These are phyloP conservation scores for Jamesozyma jinghongensis DNA, from an alignment of 805 yeast species.

Conservation along the genomic window DNA sequence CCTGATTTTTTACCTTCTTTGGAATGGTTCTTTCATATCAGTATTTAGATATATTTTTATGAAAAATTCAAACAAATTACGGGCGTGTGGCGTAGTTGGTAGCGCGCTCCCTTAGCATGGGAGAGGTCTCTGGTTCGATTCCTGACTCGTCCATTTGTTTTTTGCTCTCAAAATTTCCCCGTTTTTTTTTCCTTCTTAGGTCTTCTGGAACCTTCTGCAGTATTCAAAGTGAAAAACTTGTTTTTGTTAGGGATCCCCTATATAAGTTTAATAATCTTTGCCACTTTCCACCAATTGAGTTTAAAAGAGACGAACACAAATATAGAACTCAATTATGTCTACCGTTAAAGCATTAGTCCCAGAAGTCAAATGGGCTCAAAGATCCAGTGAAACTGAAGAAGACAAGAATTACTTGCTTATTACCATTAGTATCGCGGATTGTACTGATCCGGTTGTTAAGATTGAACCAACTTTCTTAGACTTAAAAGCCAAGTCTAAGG, in stretches of 20 bases:
- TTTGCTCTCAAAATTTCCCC: background rate
- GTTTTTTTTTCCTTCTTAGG: background rate
- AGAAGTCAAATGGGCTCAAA: conserved; percentile 90
- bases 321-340: conserved; percentile 1
- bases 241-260: background rate
- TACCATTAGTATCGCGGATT: conserved; percentile 67
- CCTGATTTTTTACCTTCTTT: no score
- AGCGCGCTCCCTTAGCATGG: conserved; percentile 77
- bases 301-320: background rate
- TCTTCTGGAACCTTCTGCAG: conserved; percentile 1
- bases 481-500: conserved; percentile 35
- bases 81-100: conserved; percentile 82
- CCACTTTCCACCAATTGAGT: background rate
- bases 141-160: conserved; percentile 57
- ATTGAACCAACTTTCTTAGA: conserved; percentile 48
- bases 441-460: conserved; percentile 51
- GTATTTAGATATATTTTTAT: no score
- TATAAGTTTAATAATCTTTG: background rate
- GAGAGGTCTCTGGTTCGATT: conserved; percentile 75
- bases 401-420: conserved; percentile 67
- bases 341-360: conserved; percentile 28
- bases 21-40: no score
- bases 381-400: conserved; percentile 67
- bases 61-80: background rate
- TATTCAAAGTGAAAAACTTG: background rate